Evolutionary conservation across 208 protist genomes (phyloP), one percentile per base, ranked within the genome.

Genomic region (Trypanosoma caninum): DNA sequence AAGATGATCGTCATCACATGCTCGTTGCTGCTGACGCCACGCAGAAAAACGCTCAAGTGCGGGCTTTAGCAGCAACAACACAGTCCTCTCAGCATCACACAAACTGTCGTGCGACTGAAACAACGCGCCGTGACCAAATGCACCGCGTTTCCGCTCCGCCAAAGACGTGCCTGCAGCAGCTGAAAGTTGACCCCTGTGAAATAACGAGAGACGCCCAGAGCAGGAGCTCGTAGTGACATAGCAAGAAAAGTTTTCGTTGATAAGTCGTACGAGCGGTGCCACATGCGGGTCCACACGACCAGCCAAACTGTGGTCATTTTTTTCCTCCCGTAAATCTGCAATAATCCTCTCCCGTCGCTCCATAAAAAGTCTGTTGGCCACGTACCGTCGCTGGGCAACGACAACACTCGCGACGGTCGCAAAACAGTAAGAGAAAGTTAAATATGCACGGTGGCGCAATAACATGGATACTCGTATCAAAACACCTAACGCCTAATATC

Each of bases 181-280:
- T 40, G 54, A 57, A n/a, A 63, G 35, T 56, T 73, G 67, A 0
- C 63, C 83, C 34, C 76, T 77, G 67, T 94, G 84, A 50, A 94
- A 94, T 13, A 94, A 67, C 0, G 82, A 78, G 20, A 85, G 40
- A 0, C 87, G 76, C 5, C 84, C 87, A 18, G 80, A 80, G 56
- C 84, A 94, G 13, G 80, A 87, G 73, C 84, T 90, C 35, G 74
- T 89, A 16, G 87, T 94, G 5, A 94, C 82, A 71, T 87, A 90
- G 65, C 72, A 78, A 3, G 53, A 23, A 51, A 84, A 80, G 14
- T 67, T 47, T 3, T 59, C 46, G 69, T 91, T 94, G 45, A 91
- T 65, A 45, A 80, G 73, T 2, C 56, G 13, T 1, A 91, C 84
- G 1, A 90, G 50, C 2, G 65, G 47, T 0, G 50, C 58, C 9